Conservation (phyloP, 768 basidiomycete genomes). For the Boletus rufocinnamomeus region DNA sequence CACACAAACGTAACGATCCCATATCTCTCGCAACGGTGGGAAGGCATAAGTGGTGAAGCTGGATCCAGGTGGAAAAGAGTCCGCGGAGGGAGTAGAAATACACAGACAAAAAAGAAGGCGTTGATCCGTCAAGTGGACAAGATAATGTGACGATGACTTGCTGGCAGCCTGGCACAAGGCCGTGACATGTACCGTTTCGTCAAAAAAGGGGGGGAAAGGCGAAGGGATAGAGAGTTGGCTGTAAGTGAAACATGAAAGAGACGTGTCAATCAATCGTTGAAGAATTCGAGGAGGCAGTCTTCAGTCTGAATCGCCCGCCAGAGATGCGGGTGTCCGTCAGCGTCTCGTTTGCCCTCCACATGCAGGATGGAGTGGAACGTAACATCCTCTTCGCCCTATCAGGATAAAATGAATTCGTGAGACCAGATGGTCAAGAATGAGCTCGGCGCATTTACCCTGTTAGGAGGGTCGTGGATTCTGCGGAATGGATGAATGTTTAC, state of each 20-base stretch:
- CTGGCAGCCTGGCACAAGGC: conserved; percentile 13
- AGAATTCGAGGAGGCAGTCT: conserved; percentile 50
- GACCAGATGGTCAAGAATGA: conserved; percentile 1
- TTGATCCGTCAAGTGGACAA: conserved; percentile 5
- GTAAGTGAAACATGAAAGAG: neutral
- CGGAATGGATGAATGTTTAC: conserved; percentile 7
- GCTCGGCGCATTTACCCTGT: conserved; percentile 48
- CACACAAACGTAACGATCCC: conserved; percentile 11
- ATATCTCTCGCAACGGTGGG: conserved; percentile 12
- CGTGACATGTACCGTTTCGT: conserved; percentile 25
- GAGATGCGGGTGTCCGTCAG: conserved; percentile 50
- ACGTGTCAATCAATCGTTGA: conserved; percentile 25
- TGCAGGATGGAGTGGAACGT: conserved; percentile 71
- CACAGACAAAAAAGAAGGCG: neutral
- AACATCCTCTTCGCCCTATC: conserved; percentile 65
- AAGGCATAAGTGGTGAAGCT: neutral
- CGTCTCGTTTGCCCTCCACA: conserved; percentile 53
- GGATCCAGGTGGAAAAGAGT: neutral
- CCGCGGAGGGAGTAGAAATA: conserved; percentile 9
- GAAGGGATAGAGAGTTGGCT: neutral
- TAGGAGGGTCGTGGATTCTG: conserved; percentile 77
- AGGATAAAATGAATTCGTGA: conserved; percentile 11
- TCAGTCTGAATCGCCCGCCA: conserved; percentile 67
- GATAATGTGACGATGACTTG: neutral
- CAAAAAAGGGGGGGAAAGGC: conserved; percentile 1